These are phyloP conservation scores for Solanum raphanifolium DNA, from an alignment of 257 asterid genomes.

Conservation along the genomic window DNA sequence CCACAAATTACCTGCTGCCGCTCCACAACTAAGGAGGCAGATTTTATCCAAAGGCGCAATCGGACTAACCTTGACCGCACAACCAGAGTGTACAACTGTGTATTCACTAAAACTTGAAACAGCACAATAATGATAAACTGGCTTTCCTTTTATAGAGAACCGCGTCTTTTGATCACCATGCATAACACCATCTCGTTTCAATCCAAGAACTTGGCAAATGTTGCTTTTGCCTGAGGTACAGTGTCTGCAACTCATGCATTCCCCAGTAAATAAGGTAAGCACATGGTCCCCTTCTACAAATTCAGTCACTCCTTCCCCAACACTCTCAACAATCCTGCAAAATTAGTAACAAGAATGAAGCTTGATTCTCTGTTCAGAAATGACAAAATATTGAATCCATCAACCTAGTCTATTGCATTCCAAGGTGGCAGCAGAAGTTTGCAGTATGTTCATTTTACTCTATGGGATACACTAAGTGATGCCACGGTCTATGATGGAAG, in stretches of 20 bases:
- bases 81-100: constrained; percentile 88
- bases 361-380: neutral
- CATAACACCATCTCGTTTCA: constrained; percentile 89
- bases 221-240: constrained; percentile 78
- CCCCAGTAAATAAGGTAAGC: constrained; percentile 78
- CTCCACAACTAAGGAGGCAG: constrained; percentile 97
- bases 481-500: neutral
- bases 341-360: neutral
- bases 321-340: constrained; percentile 82
- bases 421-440: neutral
- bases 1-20: constrained; percentile 62
- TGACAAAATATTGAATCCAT: neutral
- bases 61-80: constrained; percentile 74
- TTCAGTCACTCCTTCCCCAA: constrained; percentile 81
- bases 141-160: constrained; percentile 66
- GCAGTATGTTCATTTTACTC: neutral
- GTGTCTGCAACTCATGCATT: constrained; percentile 74
- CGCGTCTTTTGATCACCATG: constrained; percentile 79
- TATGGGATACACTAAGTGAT: neutral
- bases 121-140: constrained; percentile 78
- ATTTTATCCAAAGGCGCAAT: constrained; percentile 79
- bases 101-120: constrained; percentile 95
- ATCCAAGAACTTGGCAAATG: constrained; percentile 71
- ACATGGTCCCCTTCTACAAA: constrained; percentile 79
- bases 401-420: neutral